phyloP scores from a whole-genome alignment of 768 basidiomycete genomes.

The Butyriboletus loyo region DNA sequence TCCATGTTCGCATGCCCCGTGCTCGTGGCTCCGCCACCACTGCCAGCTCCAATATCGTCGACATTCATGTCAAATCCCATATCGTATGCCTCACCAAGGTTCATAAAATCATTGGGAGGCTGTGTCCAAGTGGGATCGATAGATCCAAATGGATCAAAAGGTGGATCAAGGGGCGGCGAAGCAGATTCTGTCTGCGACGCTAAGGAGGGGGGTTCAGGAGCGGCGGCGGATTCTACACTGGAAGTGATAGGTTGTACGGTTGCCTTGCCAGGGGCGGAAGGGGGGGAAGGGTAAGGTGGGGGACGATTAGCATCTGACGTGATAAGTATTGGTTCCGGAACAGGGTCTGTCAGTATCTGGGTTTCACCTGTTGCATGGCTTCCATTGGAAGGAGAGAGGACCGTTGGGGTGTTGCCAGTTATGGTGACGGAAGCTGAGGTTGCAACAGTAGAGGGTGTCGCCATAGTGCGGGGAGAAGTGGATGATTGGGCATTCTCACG shows the following conservation, averaged over 20 bases:
- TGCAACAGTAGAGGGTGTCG: slow-evolving; percentile 19
- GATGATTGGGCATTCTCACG: slow-evolving; percentile 45
- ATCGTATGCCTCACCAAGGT: slow-evolving; percentile 35
- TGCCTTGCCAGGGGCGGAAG: slow-evolving; percentile 40
- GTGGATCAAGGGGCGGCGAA: slow-evolving; percentile 19
- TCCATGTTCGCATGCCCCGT: slow-evolving; percentile 38
- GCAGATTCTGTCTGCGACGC: slow-evolving; percentile 16
- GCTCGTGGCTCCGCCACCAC: slow-evolving; percentile 22
- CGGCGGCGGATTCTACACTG: slow-evolving; percentile 22
- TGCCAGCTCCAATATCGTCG: slow-evolving; percentile 33
- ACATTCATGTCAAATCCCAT: slow-evolving; percentile 50
- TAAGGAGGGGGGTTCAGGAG: slow-evolving; percentile 11
- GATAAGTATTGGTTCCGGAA: slow-evolving; percentile 9
- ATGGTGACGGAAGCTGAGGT: slow-evolving; percentile 10
- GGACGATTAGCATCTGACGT: slow-evolving; percentile 22
- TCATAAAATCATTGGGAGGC: slow-evolving; percentile 35
- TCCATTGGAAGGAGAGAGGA: slow-evolving; percentile 11
- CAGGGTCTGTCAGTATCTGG: slow-evolving; percentile 16
- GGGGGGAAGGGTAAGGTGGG: slow-evolving; percentile 56
- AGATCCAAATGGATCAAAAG: slow-evolving; percentile 45
- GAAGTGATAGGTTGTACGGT: slow-evolving; percentile 1
- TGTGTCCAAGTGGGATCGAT: slow-evolving; percentile 43
- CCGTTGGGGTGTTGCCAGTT: slow-evolving; percentile 13
- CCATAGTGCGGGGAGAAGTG: slow-evolving; percentile 23
- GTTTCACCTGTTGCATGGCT: slow-evolving; percentile 14